Evolutionary conservation across 2,329 filamentous ascomycete species (phyloP).

Genomic region (Ophiognomonia clavigignenti-juglandacearum): DNA sequence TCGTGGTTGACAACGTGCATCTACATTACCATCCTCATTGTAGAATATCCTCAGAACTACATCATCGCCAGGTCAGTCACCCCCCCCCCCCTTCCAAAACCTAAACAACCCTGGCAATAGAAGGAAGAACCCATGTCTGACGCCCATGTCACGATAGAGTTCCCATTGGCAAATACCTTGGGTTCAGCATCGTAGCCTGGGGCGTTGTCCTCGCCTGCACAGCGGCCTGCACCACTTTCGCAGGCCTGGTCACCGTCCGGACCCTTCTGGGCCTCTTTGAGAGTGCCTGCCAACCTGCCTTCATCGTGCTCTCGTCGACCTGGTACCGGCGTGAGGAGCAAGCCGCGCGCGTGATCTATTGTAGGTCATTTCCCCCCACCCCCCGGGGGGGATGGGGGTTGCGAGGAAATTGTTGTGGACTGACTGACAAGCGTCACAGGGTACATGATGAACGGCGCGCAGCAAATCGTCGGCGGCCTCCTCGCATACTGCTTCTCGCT

Average conservation of each 20-base stretch:
- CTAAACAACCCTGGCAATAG: no score
- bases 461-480: constrained; percentile 68
- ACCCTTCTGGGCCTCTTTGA: constrained; percentile 68
- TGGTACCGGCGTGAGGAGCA: constrained; percentile 71
- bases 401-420: no score
- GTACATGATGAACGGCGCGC: constrained; percentile 74
- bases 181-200: constrained; percentile 61
- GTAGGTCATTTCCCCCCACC: no score
- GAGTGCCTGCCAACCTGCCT: constrained; percentile 63
- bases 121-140: no score
- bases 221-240: constrained; percentile 56
- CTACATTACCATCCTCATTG: constrained; percentile 65
- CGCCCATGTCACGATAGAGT: no score
- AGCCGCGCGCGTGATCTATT: constrained; percentile 61
- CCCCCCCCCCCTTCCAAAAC: no score
- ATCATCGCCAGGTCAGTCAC: constrained; percentile 29
- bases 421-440: no score
- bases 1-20: constrained; percentile 71
- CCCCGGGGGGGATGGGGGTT: no score
- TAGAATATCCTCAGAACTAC: constrained; percentile 67
- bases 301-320: constrained; percentile 62
- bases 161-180: constrained; percentile 63
- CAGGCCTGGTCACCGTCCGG: constrained; percentile 53
- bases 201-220: constrained; percentile 56
- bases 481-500: constrained; percentile 60